phyloP scores from a whole-genome alignment of 805 yeast genomes.

The Candida piceae region DNA sequence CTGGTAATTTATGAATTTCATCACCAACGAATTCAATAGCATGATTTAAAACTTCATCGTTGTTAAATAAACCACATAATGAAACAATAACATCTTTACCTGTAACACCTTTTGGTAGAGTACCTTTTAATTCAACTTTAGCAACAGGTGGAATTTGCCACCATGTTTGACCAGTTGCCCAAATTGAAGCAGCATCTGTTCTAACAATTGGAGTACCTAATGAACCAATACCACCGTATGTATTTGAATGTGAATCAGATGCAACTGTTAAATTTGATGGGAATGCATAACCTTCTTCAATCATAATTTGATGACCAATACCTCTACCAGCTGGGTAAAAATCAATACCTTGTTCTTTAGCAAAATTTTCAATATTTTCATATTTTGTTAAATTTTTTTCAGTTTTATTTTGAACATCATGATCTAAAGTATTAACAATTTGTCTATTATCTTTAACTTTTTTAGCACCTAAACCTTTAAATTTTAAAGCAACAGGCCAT shows the following conservation, averaged over 20 bases:
- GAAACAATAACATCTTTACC: constrained; percentile 98
- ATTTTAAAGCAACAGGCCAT: constrained; percentile 98
- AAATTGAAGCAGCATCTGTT: constrained; percentile 97
- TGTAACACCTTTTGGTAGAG: constrained; percentile 78
- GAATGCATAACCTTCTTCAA: constrained; percentile 97
- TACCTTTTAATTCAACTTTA: constrained; percentile 77
- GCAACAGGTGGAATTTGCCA: constrained; percentile 99
- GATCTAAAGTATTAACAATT: constrained; percentile 94
- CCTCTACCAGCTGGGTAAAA: constrained; percentile 99
- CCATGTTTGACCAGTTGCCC: constrained; percentile 99
- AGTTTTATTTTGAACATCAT: constrained; percentile 91
- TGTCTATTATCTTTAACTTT: constrained; percentile 80
- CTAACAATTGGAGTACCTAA: constrained; percentile 97
- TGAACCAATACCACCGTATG: constrained; percentile 95
- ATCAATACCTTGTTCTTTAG: constrained; percentile 85
- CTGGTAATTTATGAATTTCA: constrained; percentile 59
- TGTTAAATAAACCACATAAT: constrained; percentile 86
- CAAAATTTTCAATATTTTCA: constrained; percentile 82
- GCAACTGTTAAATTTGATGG: constrained; percentile 93
- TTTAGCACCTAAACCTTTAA: constrained; percentile 89
- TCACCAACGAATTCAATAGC: constrained; percentile 93
- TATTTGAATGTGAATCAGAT: constrained; percentile 95
- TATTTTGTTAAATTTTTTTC: constrained; percentile 89
- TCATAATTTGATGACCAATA: constrained; percentile 98
- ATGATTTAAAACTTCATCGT: constrained; percentile 88